Base-by-base conservation (phyloP, 2,329 filamentous ascomycete genomes). In the Fragosphaeria purpurea region DNA sequence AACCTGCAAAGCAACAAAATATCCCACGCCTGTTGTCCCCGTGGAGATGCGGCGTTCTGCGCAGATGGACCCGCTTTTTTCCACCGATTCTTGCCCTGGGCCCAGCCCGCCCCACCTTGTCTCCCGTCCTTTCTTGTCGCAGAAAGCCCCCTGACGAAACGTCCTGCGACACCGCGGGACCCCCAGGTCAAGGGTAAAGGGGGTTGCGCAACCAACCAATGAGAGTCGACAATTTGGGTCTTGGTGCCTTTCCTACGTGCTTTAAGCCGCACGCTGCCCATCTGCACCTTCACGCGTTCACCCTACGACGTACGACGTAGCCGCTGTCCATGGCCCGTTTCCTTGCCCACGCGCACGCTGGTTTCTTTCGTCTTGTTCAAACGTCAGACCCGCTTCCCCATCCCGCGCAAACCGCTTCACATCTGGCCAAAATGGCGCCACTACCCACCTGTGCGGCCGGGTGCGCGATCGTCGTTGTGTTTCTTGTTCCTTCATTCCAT, bases 121-220 rank as follows among this genome's bases (percentile, higher is more conserved):
- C n/a, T 45, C 42, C 47, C 47, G 34, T 35, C 45, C 44, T 47
- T 22, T 34, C 22, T 39, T 65, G 63, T 67, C 59, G 57, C 57
- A 63, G 62, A 63, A 59, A 51, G 56, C 62, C 63, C 22, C 64
- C 62, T 61, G 65, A 60, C 65, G 66, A 68, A 68, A 68, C 65
- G 58, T 50, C 48, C 62, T 67, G 65, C 59, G 61, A 66, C 65
- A 48, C 51, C 52, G 50, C 50, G 53, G 51, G 52, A 11, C 3
- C 33, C 38, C 10, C 40, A 47, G 31, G 22, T 22, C 22, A 22
- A 22, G 22, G 22, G 22, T 22, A 22, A 22, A 22, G 22, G 22
- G 22, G 22, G 22, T 22, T 22, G 22, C 22, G 22, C 22, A 22
- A 22, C 22, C 22, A 3, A 22, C 56, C 51, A 57, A 56, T 58